Percentiles rank a stretch among this genome's conserved stretches.
These are phyloP conservation scores for Boechera divaricarpa DNA, from an alignment of 345 rosid species.

Conservation along the genomic window DNA sequence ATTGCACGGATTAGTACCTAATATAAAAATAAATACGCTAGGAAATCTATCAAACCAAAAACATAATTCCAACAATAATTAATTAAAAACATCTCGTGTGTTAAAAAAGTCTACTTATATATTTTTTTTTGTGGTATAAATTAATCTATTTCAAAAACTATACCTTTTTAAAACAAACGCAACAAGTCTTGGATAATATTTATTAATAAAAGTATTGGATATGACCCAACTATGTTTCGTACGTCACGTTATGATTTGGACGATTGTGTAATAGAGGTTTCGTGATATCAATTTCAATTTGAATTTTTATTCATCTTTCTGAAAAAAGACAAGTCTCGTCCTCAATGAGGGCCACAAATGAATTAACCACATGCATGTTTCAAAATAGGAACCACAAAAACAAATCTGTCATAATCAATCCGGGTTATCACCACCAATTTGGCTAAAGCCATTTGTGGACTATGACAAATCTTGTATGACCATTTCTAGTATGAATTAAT, in stretches of 20 bases:
- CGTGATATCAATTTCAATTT: conserved; percentile 34
- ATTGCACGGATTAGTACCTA: too few species aligned
- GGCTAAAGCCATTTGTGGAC: too few species aligned
- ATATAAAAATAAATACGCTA: too few species aligned
- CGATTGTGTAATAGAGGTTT: not conserved
- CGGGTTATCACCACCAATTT: not conserved
- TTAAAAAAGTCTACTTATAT: not conserved
- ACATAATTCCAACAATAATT: too few species aligned
- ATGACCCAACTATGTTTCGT: conserved; percentile 29
- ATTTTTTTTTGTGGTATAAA: not conserved
- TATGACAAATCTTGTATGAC: too few species aligned
- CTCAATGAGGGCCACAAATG: conserved; percentile 11
- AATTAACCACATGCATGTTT: conserved; percentile 38
- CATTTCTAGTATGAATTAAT: too few species aligned
- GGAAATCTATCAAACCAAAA: too few species aligned
- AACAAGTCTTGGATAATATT: not conserved
- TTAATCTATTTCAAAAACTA: too few species aligned
- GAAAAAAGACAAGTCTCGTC: not conserved
- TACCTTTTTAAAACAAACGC: not conserved
- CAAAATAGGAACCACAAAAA: conserved; percentile 11
- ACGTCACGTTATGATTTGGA: conserved; percentile 27
- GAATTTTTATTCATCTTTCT: conserved; percentile 6
- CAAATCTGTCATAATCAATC: conserved; percentile 22
- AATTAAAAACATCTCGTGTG: not conserved
- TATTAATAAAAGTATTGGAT: not conserved